These are phyloP conservation scores for Euphrasia arctica DNA, from an alignment of 305 asterid species.

Conservation along the genomic window DNA sequence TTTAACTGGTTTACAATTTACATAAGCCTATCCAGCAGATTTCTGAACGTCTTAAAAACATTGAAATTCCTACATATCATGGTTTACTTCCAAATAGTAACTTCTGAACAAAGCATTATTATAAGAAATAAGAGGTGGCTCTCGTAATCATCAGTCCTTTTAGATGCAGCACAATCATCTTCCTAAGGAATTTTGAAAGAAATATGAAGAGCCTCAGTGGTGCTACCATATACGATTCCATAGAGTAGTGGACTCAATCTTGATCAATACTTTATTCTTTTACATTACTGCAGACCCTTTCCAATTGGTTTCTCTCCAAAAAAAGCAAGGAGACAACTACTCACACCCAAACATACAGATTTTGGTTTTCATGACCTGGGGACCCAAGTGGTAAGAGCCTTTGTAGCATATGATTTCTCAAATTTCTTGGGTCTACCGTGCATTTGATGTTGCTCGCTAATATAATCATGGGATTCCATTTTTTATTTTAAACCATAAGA, in stretches of 20 bases:
- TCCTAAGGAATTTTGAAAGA: conserved; percentile 15
- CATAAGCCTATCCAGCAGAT: too few relatives aligned
- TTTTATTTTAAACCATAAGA: conserved; percentile 10
- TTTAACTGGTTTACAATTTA: too few relatives aligned
- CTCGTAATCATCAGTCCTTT: conserved; percentile 18
- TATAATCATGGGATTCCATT: not conserved
- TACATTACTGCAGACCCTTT: conserved; percentile 47
- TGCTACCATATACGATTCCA: conserved; percentile 20
- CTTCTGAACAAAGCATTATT: conserved; percentile 12
- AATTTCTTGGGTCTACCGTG: conserved; percentile 14
- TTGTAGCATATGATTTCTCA: conserved; percentile 21
- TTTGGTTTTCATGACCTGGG: conserved; percentile 41
- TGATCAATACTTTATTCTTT: conserved; percentile 29
- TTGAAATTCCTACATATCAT: not conserved
- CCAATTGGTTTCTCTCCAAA: conserved; percentile 41
- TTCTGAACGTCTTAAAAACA: not conserved
- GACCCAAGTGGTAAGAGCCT: conserved; percentile 50
- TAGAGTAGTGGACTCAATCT: conserved; percentile 19
- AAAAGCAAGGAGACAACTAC: conserved; percentile 37
- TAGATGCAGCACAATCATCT: conserved; percentile 14
- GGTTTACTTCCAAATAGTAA: conserved; percentile 10
- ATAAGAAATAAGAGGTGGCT: conserved; percentile 12
- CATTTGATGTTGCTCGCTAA: conserved; percentile 11
- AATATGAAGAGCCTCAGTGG: conserved; percentile 10
- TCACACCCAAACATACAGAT: conserved; percentile 37